Percentiles rank a stretch among this genome's conserved stretches.
Evolutionary conservation across 106 monocot species (phyloP).

Genomic region (Acorus calamus): DNA sequence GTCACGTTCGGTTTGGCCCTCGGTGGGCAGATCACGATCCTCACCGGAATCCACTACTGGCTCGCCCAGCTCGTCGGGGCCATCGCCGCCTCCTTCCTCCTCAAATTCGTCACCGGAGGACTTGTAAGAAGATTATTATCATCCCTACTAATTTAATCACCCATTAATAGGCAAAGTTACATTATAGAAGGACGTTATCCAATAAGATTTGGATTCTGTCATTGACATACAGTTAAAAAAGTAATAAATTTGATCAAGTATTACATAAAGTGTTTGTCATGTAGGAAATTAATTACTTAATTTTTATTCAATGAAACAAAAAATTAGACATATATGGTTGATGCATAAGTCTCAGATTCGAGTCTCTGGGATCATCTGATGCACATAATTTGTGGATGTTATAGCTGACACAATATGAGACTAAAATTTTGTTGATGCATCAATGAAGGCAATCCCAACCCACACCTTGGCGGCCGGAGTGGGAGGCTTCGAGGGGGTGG

Average conservation of each 20-base stretch:
- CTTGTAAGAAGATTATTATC: too few species aligned
- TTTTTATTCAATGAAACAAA: too few species aligned
- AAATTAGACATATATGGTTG: too few species aligned
- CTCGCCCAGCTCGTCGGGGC: slow-evolving; percentile 16
- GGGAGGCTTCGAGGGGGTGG: slow-evolving; percentile 22
- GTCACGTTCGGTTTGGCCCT: slow-evolving; percentile 27
- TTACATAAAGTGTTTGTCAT: too few species aligned
- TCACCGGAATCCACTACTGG: slow-evolving; percentile 16
- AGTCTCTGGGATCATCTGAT: too few species aligned
- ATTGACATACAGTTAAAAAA: not conserved
- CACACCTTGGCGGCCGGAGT: slow-evolving; percentile 21
- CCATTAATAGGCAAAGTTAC: too few species aligned
- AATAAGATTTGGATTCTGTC: not conserved
- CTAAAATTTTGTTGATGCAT: not conserved
- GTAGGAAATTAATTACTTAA: too few species aligned
- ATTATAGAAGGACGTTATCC: too few species aligned
- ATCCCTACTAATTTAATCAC: too few species aligned
- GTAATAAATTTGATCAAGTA: not conserved
- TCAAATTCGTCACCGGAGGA: slow-evolving; percentile 23
- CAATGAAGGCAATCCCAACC: slow-evolving; percentile 16
- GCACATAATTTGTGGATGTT: not conserved
- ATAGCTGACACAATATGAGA: not conserved
- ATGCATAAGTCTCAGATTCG: too few species aligned
- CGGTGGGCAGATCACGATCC: slow-evolving; percentile 29
- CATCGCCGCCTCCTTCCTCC: slow-evolving; percentile 24